Evolutionary conservation across 108 stramenopile genomes (phyloP), one percentile per base, ranked within the genome.

Genomic region (Pelagomonas calceolata): DNA sequence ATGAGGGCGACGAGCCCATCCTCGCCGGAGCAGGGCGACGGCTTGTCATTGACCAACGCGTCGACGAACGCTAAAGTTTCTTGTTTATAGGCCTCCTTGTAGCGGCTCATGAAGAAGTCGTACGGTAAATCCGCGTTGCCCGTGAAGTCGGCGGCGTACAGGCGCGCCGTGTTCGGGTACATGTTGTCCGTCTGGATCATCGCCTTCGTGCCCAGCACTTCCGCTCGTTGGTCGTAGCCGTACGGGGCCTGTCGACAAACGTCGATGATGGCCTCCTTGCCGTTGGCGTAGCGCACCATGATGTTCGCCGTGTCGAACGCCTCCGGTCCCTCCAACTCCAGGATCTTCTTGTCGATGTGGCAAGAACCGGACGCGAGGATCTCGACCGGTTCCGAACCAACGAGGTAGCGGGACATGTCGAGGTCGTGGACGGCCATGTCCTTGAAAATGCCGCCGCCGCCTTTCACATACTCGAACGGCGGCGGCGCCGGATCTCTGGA

Each of bases 401-500:
- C 91, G 66, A 96, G 80, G 85, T 92, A 94, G 36, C 95, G 88
- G 65, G 87, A 79, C 95, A 96, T 96, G 73, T 96, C 95, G 43
- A 96, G 84, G 85, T 96, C 95, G 82, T 96, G 95, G 77, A 96
- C 95, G 37, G 95, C 95, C 95, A 95, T 95, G 71, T 95, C 94
- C 66, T 91, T 89, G 78, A 95, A 95, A 78, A 95, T 94, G 68
- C 94, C 94, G 69, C 94, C 94, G 43, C 95, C 95, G 70, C 92
- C 93, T 76, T 93, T 90, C 51, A 96, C 93, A 82, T 96, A 96
- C 71, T 88, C 85, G 72, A 90, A 88, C 51, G 94, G 94, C 73
- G 94, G 94, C 66, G 94, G 92, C 14, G 92, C 71, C 45, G 94
- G 94, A 78, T 95, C 94, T 39, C 94, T 90, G 37, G 92, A 92